Evolutionary conservation across 306 rosid species (phyloP).

Genomic region (Hippophae tibetana): DNA sequence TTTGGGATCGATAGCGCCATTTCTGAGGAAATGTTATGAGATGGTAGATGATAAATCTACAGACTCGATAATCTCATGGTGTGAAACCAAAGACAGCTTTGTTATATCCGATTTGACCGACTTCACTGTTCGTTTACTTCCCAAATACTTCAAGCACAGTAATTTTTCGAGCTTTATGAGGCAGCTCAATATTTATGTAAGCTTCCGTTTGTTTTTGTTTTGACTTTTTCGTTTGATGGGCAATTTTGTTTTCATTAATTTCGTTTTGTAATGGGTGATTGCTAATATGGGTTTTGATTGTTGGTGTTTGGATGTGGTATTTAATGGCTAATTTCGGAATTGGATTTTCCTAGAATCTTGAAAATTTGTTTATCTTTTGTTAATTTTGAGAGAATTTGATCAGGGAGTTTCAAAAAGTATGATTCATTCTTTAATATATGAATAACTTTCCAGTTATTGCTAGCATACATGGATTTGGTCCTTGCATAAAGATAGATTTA

Average conservation of each 20-base stretch:
- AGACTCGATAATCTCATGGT: constrained; percentile 57
- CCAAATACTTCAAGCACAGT: constrained; percentile 67
- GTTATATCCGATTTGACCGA: constrained; percentile 46
- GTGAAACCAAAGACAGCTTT: constrained; percentile 28
- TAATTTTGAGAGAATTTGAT: too few species aligned
- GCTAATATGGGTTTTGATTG: background rate
- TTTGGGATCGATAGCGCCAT: constrained; percentile 45
- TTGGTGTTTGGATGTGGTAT: background rate
- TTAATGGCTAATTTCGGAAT: background rate
- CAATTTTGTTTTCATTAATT: background rate
- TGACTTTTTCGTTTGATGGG: background rate
- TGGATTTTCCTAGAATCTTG: background rate
- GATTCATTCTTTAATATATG: too few species aligned
- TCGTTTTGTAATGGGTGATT: background rate
- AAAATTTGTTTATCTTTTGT: background rate
- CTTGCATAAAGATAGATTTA: too few species aligned
- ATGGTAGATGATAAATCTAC: constrained; percentile 59
- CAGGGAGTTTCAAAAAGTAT: too few species aligned
- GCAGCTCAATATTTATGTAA: constrained; percentile 79
- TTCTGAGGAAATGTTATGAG: constrained; percentile 60
- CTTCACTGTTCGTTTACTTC: constrained; percentile 59
- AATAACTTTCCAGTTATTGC: too few species aligned
- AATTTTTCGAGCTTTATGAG: constrained; percentile 85
- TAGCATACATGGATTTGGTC: too few species aligned
- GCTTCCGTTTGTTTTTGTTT: constrained; percentile 4